phyloP scores from a whole-genome alignment of 257 asterid genomes.

The Nicotiana benthamiana region DNA sequence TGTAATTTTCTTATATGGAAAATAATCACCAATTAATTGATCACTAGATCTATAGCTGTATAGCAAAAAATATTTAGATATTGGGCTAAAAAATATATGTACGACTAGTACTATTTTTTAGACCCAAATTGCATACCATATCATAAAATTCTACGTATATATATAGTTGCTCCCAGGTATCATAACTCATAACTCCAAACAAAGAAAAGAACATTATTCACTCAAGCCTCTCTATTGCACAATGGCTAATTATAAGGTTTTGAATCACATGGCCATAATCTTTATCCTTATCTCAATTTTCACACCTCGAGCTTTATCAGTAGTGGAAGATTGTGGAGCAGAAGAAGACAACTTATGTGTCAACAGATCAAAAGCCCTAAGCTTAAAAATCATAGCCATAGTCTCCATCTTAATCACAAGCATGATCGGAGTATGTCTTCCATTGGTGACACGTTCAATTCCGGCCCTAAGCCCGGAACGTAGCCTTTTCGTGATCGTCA shows the following conservation, averaged over 20 bases:
- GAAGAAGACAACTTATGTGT: too few species aligned
- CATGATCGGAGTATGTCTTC: constrained; percentile 52
- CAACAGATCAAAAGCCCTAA: constrained; percentile 37
- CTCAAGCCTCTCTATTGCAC: background rate
- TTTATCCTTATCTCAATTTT: constrained; percentile 15
- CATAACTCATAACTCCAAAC: background rate
- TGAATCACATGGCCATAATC: constrained; percentile 2
- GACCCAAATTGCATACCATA: too few species aligned
- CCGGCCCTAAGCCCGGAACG: constrained; percentile 42
- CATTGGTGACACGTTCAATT: constrained; percentile 32
- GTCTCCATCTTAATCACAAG: constrained; percentile 35
- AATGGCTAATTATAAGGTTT: background rate
- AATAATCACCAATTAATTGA: background rate
- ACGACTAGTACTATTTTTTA: background rate
- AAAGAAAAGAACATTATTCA: background rate
- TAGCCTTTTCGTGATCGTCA: constrained; percentile 35
- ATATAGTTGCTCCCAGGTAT: background rate
- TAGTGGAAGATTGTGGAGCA: constrained; percentile 19
- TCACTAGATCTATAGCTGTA: background rate
- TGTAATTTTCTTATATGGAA: too few species aligned
- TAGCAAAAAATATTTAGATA: too few species aligned
- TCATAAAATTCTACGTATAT: background rate
- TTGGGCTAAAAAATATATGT: too few species aligned
- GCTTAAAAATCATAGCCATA: constrained; percentile 56
- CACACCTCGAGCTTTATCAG: constrained; percentile 18